phyloP scores from a whole-genome alignment of 1,284 basidiomycete species.

The Trichosporon sp. region DNA sequence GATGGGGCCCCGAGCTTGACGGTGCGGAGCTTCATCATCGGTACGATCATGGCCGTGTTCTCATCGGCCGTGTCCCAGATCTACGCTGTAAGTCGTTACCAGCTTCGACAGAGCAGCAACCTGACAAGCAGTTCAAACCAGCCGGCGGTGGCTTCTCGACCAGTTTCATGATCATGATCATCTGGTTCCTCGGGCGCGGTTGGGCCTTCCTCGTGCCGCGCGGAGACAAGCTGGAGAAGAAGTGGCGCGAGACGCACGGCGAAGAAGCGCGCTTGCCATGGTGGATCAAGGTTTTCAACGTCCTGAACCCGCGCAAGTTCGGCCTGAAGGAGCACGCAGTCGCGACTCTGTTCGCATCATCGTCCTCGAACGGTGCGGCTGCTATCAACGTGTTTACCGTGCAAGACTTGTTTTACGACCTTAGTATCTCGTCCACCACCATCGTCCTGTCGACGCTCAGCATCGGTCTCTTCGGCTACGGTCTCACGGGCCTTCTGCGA shows the following conservation, averaged over 20 bases:
- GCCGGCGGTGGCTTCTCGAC: conserved; percentile 56
- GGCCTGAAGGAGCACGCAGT: conserved; percentile 61
- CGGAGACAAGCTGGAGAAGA: conserved; percentile 50
- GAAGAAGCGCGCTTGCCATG: conserved; percentile 19
- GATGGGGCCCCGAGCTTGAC: conserved; percentile 60
- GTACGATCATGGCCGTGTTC: conserved; percentile 58
- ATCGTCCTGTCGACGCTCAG: conserved; percentile 63
- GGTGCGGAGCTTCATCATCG: conserved; percentile 58
- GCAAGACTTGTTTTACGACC: conserved; percentile 58
- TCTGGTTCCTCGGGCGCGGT: conserved; percentile 56
- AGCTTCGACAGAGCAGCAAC: background rate
- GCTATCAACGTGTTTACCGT: conserved; percentile 61
- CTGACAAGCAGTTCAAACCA: conserved; percentile 57
- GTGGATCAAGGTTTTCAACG: conserved; percentile 42
- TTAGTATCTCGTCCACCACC: conserved; percentile 57
- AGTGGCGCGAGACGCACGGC: conserved; percentile 51
- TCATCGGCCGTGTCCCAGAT: conserved; percentile 51
- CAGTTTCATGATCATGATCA: conserved; percentile 60
- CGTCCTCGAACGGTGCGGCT: conserved; percentile 56
- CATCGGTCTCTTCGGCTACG: conserved; percentile 64
- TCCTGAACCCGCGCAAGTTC: conserved; percentile 61
- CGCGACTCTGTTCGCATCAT: conserved; percentile 60
- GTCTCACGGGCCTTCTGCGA: conserved; percentile 49
- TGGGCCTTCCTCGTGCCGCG: conserved; percentile 52
- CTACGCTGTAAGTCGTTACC: conserved; percentile 14